Base-by-base conservation (phyloP, 176 grass and related monocot genomes). In the Saccharum officinarum region DNA sequence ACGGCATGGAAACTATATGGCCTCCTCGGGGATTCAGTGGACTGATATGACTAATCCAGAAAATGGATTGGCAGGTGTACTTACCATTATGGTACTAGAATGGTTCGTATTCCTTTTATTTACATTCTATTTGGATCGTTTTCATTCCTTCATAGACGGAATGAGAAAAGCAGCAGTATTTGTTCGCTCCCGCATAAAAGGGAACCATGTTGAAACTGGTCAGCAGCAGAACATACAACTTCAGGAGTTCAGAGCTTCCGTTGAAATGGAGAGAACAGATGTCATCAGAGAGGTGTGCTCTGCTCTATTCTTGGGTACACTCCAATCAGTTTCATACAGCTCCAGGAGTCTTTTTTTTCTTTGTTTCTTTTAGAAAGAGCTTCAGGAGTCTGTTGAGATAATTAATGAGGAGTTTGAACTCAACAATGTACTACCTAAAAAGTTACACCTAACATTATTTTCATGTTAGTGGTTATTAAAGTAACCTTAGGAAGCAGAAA, bases 11-110 rank as follows among this genome's bases (percentile, higher is more conserved):
- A 67, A 72, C 78, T 5, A 69, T 47, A 92, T 69, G 81, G 60
- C 31, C 67, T 90, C 52, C 66, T 81, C 75, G 1, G 84, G 92
- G 41, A 91, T 97, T 87, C 84, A 71, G 22, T 97, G 95, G 95
- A 71, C 31, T 6, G 64, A 97, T 73, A 68, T 97, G 78, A 86
- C 38, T 70, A 82, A 92, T 85, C 86, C 79, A 7, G 30, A 86
- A 61, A 97, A 94, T 75, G 92, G 95, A 71, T 86, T 94, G 86
- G 68, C 38, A 44, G 25, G 78, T 63, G 86, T 91, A 5, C 85
- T 97, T 66, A 87, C 68, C 52, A 92, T 92, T 78, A 92, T 97
- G 90, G 61, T 89, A 60, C 31, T 97, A 3, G 95, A 94, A 86
- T 94, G 88, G 92, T 39, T 94, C 14, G 8, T 97, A 57, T 84